Evolutionary conservation across 2,329 filamentous ascomycete species (phyloP), one percentile per base, ranked within the genome.

Genomic region (Fulvia fulva): DNA sequence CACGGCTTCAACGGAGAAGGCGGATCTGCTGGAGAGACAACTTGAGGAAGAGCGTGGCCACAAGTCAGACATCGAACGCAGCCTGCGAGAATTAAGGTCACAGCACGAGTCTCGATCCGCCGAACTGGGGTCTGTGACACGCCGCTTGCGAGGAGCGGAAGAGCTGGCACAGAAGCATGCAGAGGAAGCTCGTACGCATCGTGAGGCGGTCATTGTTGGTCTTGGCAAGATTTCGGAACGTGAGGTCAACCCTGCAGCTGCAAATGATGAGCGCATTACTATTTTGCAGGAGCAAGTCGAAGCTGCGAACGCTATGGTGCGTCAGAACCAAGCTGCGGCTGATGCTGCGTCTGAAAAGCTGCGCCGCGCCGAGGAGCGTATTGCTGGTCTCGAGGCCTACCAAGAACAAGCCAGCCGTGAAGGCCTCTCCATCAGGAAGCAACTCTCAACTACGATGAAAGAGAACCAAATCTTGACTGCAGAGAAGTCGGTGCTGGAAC

Each of bases 361-460:
- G 54, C 88, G 94, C 54, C 88, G 88, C 58, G 94, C 94, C 3
- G 95, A 99, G 75, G 95, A 97, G 77, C 87, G 94, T 44, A 97
- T 99, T 72, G 95, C 94, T 5, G 94, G 94, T 6, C 82, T 99
- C 3, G 94, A 99, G 74, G 90, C 91, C 26, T 97, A 97, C 73
- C 94, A 99, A 75, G 94, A 99, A 71, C 94, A 99, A 75, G 89
- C 92, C 3, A 97, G 92, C 74, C 85, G 94, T 46, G 95, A 99
- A 74, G 91, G 91, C 51, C 86, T 99, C 55, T 85, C 87, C 34
- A 91, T 97, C 64, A 86, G 94, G 55, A 87, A 94, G 71, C 93
- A 97, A 71, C 82, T 99, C 54, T 94, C 97, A 72, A 82, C 86
- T 25, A 86, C 90, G 4, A 81, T 96, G 73, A 88, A 87, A 64